phyloP scores from a whole-genome alignment of 805 yeast species.

The Saccharomycopsis fibuligera region DNA sequence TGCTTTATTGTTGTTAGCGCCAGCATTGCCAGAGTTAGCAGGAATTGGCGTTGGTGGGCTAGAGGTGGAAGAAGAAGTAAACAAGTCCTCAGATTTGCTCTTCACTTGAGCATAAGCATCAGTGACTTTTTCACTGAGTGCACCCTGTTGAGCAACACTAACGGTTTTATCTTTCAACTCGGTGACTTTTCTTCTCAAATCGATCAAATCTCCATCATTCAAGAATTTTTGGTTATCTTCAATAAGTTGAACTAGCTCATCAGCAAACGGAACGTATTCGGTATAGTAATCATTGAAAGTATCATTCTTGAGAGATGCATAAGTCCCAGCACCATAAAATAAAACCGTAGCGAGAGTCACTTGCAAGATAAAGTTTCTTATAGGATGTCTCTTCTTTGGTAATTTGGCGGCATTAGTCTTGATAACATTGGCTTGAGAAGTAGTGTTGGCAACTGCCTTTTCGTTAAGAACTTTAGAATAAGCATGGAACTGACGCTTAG shows the following conservation, averaged over 20 bases:
- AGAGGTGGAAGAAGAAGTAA: neutral
- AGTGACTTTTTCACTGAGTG: constrained; percentile 30
- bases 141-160: constrained; percentile 35
- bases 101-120: constrained; percentile 23
- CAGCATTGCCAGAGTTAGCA: neutral
- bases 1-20: neutral
- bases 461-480: neutral
- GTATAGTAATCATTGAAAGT: constrained; percentile 55
- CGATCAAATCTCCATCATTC: constrained; percentile 29
- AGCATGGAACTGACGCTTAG: neutral
- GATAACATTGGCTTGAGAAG: neutral
- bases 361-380: constrained; percentile 29
- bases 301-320: constrained; percentile 48
- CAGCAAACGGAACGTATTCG: constrained; percentile 61
- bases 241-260: constrained; percentile 41
- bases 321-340: constrained; percentile 56
- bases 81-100: constrained; percentile 9
- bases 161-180: constrained; percentile 34
- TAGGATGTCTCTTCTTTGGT: constrained; percentile 20
- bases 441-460: neutral
- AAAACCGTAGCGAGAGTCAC: constrained; percentile 29
- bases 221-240: constrained; percentile 30
- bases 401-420: neutral
- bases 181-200: constrained; percentile 33
- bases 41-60: neutral